Evolutionary conservation across 2,329 filamentous ascomycete species (phyloP).

Genomic region (Monilinia fructicola): DNA sequence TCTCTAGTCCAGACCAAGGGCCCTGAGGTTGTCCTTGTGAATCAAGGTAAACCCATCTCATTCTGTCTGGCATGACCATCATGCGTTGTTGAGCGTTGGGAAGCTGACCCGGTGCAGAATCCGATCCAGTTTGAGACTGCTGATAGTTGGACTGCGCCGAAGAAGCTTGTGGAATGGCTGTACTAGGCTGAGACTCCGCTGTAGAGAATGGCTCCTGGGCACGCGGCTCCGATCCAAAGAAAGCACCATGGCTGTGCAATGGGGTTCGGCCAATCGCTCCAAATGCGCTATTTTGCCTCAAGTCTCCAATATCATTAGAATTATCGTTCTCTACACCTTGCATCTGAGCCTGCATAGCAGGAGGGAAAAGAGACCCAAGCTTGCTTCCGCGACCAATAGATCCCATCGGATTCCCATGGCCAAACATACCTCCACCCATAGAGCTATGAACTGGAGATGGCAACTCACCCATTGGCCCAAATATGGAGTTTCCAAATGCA

Average conservation of each 20-base stretch:
- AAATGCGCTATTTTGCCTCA: constrained; percentile 61
- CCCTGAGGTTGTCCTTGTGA: constrained; percentile 90
- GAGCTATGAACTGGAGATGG: constrained; percentile 65
- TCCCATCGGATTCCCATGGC: constrained; percentile 52
- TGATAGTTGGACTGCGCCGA: constrained; percentile 38
- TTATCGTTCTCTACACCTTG: constrained; percentile 66
- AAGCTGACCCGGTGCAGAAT: constrained; percentile 65
- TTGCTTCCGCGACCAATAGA: constrained; percentile 75
- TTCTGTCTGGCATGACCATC: constrained; percentile 99
- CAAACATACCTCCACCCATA: constrained; percentile 68
- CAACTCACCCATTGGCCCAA: constrained; percentile 73
- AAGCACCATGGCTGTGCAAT: constrained; percentile 53
- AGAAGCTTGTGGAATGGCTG: constrained; percentile 33
- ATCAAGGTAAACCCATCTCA: constrained; percentile 98
- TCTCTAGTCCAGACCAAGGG: constrained; percentile 93
- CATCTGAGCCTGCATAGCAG: constrained; percentile 90
- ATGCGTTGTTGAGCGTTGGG: constrained; percentile 70
- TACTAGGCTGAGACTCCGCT: constrained; percentile 33
- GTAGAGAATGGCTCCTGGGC: constrained; percentile 35
- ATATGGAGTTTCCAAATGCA: constrained; percentile 76
- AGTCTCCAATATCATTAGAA: constrained; percentile 57
- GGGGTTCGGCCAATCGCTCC: constrained; percentile 67
- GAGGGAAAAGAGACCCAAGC: constrained; percentile 82
- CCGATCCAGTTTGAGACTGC: constrained; percentile 41
- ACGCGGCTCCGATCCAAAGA: constrained; percentile 48